Base-by-base conservation (phyloP, 2,329 filamentous ascomycete genomes). In the Arthrobotrys sinensis region DNA sequence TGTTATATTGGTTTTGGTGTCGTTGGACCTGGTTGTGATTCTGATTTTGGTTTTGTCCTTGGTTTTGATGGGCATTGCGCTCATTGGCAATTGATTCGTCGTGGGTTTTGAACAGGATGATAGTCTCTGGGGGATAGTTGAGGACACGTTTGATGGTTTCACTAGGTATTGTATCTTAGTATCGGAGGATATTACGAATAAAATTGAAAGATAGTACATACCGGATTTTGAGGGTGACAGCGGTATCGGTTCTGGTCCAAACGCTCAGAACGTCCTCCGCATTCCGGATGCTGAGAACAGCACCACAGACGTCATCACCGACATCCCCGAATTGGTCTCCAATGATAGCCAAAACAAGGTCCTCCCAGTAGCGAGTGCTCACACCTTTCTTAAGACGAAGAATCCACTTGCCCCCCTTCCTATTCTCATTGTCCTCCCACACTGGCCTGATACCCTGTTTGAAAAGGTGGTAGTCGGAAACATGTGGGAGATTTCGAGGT, bases 401-500 rank as follows among this genome's bases (percentile, higher is more conserved):
- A 80, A 97, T 94, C 95, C 95, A 99, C 86, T 99, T 99, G 64
- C 96, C 96, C 68, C 96, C 96, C 81, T 91, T 92, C 85, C 93
- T 96, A 86, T 99, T 99, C 84, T 96, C 93, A 55, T 97, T 94
- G 82, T 99, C 96, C 85, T 99, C 96, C 96, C 96, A 99, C 82
- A 99, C 96, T 21, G 96, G 96, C 78, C 96, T 91, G 79, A 99
- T 94, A 68, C 94, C 95, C 83, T 96, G 94, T 85, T 96, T 97
- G 87, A 99, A 99, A 77, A 99, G 91, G 84, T 99, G 96, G 84
- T 97, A 99, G 85, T 99, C 96, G 24, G 94, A 97, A 34, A 98
- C 95, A 3, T 95, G 91, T 5, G 95, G 95, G 73, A 99, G 87
- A 38, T 89, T 87, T 40, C 94, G 98, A 1, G 96, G 96, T 32